phyloP scores from a whole-genome alignment of 768 basidiomycete species.

The Tylopilus sp. region DNA sequence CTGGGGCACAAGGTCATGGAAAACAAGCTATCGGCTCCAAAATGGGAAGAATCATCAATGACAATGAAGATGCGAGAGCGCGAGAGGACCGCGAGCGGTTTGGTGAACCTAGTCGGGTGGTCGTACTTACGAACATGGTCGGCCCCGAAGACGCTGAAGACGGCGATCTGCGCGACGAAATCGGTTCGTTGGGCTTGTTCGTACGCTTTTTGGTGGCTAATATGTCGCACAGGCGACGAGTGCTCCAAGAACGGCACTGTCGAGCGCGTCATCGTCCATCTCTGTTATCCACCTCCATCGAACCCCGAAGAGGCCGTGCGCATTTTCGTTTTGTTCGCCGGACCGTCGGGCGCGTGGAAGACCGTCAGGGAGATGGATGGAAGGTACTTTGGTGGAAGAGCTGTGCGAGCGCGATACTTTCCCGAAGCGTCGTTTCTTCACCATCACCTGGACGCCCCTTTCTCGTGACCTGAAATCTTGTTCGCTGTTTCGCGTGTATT shows the following conservation, averaged over 20 bases:
- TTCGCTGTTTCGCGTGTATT: neutral
- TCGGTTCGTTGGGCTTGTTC: conserved; percentile 50
- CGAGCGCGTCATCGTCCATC: conserved; percentile 83
- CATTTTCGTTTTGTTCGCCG: conserved; percentile 88
- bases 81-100: conserved; percentile 77
- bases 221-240: conserved; percentile 63
- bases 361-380: conserved; percentile 93
- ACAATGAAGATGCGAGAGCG: conserved; percentile 78
- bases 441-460: conserved; percentile 46
- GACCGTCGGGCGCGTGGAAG: conserved; percentile 94
- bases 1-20: conserved; percentile 35
- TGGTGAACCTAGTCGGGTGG: conserved; percentile 86
- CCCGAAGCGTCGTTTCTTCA: conserved; percentile 54
- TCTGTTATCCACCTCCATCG: conserved; percentile 60
- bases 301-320: conserved; percentile 81
- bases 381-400: conserved; percentile 84
- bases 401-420: conserved; percentile 81
- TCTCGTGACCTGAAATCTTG: conserved; percentile 13
- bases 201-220: neutral
- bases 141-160: conserved; percentile 79
- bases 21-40: conserved; percentile 50
- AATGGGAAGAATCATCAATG: conserved; percentile 88
- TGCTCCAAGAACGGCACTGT: conserved; percentile 90
- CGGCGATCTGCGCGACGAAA: conserved; percentile 81
- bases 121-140: conserved; percentile 90